Evolutionary conservation across 2,329 filamentous ascomycete genomes (phyloP).

Genomic region (Escovopsis sp.): DNA sequence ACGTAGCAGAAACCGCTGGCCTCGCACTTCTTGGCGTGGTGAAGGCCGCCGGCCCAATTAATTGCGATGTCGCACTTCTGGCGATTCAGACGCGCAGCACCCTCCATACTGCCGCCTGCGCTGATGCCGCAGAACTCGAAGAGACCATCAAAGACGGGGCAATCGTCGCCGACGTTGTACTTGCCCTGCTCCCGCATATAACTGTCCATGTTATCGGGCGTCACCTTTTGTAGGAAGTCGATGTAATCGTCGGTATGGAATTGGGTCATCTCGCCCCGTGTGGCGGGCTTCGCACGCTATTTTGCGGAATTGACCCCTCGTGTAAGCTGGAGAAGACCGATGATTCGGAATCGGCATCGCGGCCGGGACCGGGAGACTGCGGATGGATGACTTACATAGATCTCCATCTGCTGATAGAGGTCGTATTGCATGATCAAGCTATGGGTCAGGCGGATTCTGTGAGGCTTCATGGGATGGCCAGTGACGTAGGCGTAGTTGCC

Average conservation of each 20-base stretch:
- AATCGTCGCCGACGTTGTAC: constrained; percentile 94
- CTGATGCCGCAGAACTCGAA: constrained; percentile 94
- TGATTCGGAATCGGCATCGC: background rate
- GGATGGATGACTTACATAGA: constrained; percentile 53
- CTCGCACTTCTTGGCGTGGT: constrained; percentile 95
- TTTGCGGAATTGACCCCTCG: constrained; percentile 1
- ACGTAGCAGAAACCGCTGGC: constrained; percentile 97
- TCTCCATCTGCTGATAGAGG: constrained; percentile 91
- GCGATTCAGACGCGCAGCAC: constrained; percentile 76
- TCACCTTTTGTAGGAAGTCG: constrained; percentile 87
- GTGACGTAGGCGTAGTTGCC: constrained; percentile 97
- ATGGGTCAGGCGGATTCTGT: constrained; percentile 86
- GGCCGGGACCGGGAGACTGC: background rate
- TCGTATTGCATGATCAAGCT: constrained; percentile 94
- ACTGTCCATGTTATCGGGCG: constrained; percentile 94
- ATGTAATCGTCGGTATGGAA: constrained; percentile 96
- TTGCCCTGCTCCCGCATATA: constrained; percentile 82
- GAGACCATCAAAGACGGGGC: constrained; percentile 94
- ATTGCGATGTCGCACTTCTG: constrained; percentile 92
- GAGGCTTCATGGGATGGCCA: constrained; percentile 97
- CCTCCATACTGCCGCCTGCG: constrained; percentile 85
- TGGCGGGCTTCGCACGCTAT: constrained; percentile 73
- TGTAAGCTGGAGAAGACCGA: background rate
- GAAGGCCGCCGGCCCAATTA: constrained; percentile 94
- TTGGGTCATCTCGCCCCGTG: constrained; percentile 75